Base-by-base conservation (phyloP, 768 basidiomycete genomes). In the Suillus hirtellus region DNA sequence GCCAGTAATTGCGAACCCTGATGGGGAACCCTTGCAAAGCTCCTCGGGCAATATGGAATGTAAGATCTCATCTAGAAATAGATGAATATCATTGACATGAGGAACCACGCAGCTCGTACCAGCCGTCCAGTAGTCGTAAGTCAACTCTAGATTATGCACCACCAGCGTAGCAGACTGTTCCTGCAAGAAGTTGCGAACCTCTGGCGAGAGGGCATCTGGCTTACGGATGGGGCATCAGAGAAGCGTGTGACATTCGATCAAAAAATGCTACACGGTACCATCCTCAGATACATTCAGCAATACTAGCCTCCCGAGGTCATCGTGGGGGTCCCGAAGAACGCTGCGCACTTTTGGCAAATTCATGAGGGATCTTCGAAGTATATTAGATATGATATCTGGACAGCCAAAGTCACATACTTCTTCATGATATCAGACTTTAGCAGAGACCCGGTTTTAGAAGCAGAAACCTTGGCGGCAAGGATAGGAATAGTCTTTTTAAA, bases 91-190 rank as follows among this genome's bases (percentile, higher is more conserved):
- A 19, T 38, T 12, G 24, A 58, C 60, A 65, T n/a, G 38, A 34
- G 56, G 60, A 43, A 61, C n/a, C 53, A 44, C 60, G 38, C 81
- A 63, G n/a, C n/a, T 54, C 49, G 9, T 69, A 94, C 95, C 89
- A 54, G 93, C 85, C 2, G 85, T 88, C 96, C 96, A 99, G 74
- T 93, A 90, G 70, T 90, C 82, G 72, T 98, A 99, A 62, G 85
- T 83, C 49, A 99, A 77, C 27, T 87, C 76, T 47, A 99, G 65
- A 0, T 76, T 77, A 69, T 93, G 84, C 17, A 78, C 75, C 9
- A 84, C 79, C n/a, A 93, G 71, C 7, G 83, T 85, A 43, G 79
- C 81, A 4, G 82, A 74, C 67, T 89, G 82, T n/a, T 76, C 73
- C 34, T 81, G 73, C 62, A 97, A 73, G 66, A 87, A 86, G 6